phyloP scores from a whole-genome alignment of 306 rosid genomes.

The Castanopsis chinensis region DNA sequence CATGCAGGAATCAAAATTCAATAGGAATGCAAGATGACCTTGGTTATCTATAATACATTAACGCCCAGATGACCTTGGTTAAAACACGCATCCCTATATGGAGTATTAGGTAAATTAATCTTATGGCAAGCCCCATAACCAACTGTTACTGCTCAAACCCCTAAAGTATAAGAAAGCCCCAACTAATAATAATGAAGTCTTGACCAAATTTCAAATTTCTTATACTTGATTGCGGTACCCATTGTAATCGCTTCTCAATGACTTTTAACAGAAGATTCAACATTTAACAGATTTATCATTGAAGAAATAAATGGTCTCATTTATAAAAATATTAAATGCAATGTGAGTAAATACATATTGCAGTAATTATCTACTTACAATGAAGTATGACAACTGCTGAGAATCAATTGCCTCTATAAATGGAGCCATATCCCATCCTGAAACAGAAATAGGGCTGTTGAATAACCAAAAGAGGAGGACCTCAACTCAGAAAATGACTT shows the following conservation, averaged over 20 bases:
- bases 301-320: neutral
- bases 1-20: neutral
- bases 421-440: conserved; percentile 99
- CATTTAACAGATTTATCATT: neutral
- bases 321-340: neutral
- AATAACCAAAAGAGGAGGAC: neutral
- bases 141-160: neutral
- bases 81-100: neutral
- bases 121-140: neutral
- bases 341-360: neutral
- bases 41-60: neutral
- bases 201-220: neutral
- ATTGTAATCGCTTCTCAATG: neutral
- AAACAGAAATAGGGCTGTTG: conserved; percentile 28
- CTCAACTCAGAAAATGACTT: neutral
- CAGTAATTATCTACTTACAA: conserved; percentile 43
- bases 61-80: neutral
- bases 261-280: neutral
- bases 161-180: neutral
- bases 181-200: neutral
- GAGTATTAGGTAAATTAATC: neutral
- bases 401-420: conserved; percentile 89
- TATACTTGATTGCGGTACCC: neutral
- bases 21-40: neutral
- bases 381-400: conserved; percentile 58